Percentiles rank a stretch among this genome's conserved stretches.
phyloP scores from a whole-genome alignment of 2,329 filamentous ascomycete species.

The Scedosporium minutisporum region DNA sequence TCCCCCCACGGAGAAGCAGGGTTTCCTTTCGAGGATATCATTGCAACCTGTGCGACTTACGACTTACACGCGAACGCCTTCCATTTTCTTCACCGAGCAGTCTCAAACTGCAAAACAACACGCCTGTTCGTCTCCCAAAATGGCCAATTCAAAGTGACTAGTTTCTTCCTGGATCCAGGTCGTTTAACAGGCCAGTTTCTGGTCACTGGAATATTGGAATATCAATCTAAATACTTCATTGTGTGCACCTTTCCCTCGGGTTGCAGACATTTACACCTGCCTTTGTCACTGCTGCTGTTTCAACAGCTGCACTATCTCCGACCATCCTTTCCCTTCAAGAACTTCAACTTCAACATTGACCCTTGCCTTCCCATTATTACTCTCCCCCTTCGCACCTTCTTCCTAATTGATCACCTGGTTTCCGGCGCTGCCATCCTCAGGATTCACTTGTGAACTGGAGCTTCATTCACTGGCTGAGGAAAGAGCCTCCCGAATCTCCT shows the following conservation, averaged over 20 bases:
- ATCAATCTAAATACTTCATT: not conserved
- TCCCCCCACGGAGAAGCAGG: not conserved
- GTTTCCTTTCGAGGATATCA: not conserved
- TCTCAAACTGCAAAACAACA: not conserved
- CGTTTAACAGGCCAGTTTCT: not conserved
- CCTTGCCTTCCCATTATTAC: too few relatives aligned
- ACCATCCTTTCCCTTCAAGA: too few relatives aligned
- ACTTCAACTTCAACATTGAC: too few relatives aligned
- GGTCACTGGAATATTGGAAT: not conserved
- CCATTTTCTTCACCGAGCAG: conserved; percentile 1
- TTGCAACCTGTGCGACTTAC: not conserved
- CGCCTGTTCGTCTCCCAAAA: not conserved
- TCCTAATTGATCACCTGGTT: not conserved
- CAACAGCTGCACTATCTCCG: not conserved
- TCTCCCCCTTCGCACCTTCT: not conserved
- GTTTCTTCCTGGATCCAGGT: not conserved
- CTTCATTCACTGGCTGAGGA: not conserved
- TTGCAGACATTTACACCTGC: not conserved
- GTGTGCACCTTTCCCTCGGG: not conserved
- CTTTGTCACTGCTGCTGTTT: not conserved
- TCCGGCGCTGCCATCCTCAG: not conserved
- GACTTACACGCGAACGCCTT: conserved; percentile 1
- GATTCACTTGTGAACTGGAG: not conserved
- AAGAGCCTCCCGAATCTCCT: not conserved
- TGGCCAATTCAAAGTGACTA: not conserved